Conservation (phyloP, 768 basidiomycete species). For the Mycena sanguinolenta region DNA sequence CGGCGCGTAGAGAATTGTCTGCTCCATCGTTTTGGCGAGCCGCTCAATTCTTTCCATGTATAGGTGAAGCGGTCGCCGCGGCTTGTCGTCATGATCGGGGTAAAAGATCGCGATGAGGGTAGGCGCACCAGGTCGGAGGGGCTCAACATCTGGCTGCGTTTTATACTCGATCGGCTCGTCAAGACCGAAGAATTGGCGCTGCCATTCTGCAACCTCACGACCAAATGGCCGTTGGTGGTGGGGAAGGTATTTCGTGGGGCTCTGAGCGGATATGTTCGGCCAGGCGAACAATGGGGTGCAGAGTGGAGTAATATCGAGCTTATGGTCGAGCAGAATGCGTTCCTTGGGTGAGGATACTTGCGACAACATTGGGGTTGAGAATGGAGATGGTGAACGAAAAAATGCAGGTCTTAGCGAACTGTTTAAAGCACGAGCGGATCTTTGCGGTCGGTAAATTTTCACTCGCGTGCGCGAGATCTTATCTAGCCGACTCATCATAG, state of each 20-base stretch:
- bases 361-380: not conserved
- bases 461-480: too few species aligned
- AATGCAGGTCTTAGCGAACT: too few species aligned
- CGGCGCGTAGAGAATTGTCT: conserved; percentile 27
- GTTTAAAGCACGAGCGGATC: too few species aligned
- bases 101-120: conserved; percentile 29
- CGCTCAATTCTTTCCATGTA: conserved; percentile 26
- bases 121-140: conserved; percentile 23
- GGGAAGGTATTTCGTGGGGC: conserved; percentile 17
- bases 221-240: conserved; percentile 22
- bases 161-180: conserved; percentile 8
- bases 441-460: too few species aligned
- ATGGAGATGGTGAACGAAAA: too few species aligned
- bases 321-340: conserved; percentile 24
- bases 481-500: too few species aligned
- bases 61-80: conserved; percentile 20
- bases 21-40: conserved; percentile 18
- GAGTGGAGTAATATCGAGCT: conserved; percentile 21
- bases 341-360: conserved; percentile 1
- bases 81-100: conserved; percentile 15
- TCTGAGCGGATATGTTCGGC: conserved; percentile 7
- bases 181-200: conserved; percentile 17
- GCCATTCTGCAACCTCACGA: conserved; percentile 20
- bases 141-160: conserved; percentile 18
- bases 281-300: conserved; percentile 21